phyloP scores from a whole-genome alignment of 2,329 filamentous ascomycete genomes.

The Pseudogymnoascus pannorum region DNA sequence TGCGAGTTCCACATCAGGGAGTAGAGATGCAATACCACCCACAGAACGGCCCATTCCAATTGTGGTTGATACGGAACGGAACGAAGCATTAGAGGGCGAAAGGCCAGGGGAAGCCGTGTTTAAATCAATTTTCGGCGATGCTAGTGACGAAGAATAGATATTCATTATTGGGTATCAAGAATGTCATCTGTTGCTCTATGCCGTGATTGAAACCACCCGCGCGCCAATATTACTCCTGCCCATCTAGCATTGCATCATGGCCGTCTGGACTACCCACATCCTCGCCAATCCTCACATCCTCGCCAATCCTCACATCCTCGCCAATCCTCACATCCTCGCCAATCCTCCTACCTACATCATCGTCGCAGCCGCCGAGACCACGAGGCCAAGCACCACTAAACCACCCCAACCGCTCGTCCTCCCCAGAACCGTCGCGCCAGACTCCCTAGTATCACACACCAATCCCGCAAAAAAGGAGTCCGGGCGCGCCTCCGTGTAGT shows the following conservation, averaged over 20 bases:
- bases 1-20: too few relatives aligned
- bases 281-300: background rate
- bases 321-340: background rate
- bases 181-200: background rate
- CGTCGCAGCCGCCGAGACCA: background rate
- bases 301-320: background rate
- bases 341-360: background rate
- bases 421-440: background rate
- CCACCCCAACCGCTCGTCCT: background rate
- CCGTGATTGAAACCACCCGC: background rate
- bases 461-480: background rate
- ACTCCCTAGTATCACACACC: background rate
- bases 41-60: slow-evolving; percentile 20
- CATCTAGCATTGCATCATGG: background rate
- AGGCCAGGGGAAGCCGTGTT: slow-evolving; percentile 76
- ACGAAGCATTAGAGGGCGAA: slow-evolving; percentile 68
- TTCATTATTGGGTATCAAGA: background rate
- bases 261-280: background rate
- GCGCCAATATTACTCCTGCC: too few relatives aligned
- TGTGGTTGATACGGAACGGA: slow-evolving; percentile 62
- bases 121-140: slow-evolving; percentile 87
- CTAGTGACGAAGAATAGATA: slow-evolving; percentile 53
- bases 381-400: background rate
- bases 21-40: slow-evolving; percentile 8
- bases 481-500: background rate